Percentiles rank a stretch among this genome's conserved stretches.
These are phyloP conservation scores for Grammothele lineata DNA, from an alignment of 768 basidiomycete genomes.

Conservation along the genomic window DNA sequence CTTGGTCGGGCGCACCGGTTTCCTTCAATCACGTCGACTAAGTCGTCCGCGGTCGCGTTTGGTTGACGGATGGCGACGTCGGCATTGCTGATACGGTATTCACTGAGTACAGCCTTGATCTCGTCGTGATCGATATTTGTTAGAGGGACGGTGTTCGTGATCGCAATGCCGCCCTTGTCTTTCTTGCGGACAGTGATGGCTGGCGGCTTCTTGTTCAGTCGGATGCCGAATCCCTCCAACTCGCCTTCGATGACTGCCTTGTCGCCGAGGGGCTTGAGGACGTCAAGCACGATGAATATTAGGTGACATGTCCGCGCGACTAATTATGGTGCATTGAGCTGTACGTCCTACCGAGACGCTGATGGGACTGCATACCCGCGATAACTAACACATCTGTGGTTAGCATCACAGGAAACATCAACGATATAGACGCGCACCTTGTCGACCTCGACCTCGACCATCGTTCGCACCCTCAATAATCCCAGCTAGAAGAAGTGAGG, in stretches of 20 bases:
- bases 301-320: conserved; percentile 98
- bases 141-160: conserved; percentile 94
- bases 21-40: conserved; percentile 97
- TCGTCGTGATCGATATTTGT: conserved; percentile 95
- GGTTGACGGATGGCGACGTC: conserved; percentile 93
- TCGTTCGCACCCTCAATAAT: conserved; percentile 81
- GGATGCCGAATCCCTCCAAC: conserved; percentile 96
- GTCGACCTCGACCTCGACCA: conserved; percentile 86
- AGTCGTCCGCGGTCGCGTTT: conserved; percentile 88
- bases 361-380: conserved; percentile 79
- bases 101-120: conserved; percentile 90
- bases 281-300: conserved; percentile 97
- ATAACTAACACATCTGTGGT: conserved; percentile 4
- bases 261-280: conserved; percentile 96
- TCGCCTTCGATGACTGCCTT: conserved; percentile 89
- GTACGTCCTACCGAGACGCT: too few relatives aligned
- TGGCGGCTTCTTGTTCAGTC: conserved; percentile 93
- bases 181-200: conserved; percentile 79
- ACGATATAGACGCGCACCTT: conserved; percentile 54
- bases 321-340: conserved; percentile 22
- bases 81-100: conserved; percentile 86
- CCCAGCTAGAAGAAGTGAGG: conserved; percentile 55
- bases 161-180: conserved; percentile 89
- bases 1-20: conserved; percentile 53
- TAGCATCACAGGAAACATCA: neutral